Evolutionary conservation across 2,329 filamentous ascomycete genomes (phyloP), one percentile per base, ranked within the genome.

Genomic region (Teratosphaeria epicoccoides): DNA sequence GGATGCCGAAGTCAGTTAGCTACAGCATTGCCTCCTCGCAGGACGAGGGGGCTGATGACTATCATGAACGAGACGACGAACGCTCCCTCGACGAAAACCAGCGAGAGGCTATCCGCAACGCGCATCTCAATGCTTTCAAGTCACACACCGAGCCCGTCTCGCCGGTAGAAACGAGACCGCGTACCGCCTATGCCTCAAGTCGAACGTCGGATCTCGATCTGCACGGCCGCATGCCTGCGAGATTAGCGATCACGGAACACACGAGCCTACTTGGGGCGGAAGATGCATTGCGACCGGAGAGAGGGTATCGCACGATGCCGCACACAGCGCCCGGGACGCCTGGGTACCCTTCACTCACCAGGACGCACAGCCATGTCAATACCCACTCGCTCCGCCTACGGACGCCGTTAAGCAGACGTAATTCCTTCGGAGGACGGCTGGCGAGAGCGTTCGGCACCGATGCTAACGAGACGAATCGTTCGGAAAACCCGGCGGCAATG

Each of bases 401-500:
- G 49, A 20, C 44, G n/a, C 23, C 75, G 50, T 72, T 75, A 53
- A 79, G 75, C 55, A 71, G 77, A 43, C 66, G 71, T 6, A 73
- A 72, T 52, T 80, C 77, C 0, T 71, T 73, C 52, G 68, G 66
- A 17, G 48, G 54, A 22, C 55, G 59, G 6, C 52, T 65, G 11
- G 61, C 62, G 55, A 59, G 57, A 48, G 59, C 61, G 1, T 40
- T 64, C 12, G 51, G 55, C 11, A 57, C 52, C 12, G 57, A 61
- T 47, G 51, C 52, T 25, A 52, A 54, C 25, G 54, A 52, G 49
- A 49, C 51, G 46, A 54, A 47, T 40, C 49, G 29, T 33, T 50
- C 51, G 33, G 33, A n/a, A 17, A 77, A 76, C 55, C 72, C 84
- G 69, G 69, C 76, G 55, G 82, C 85, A 56, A 83, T 83, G 47